Evolutionary conservation across 1,284 basidiomycete genomes (phyloP).

Genomic region (Porodaedalea pini): DNA sequence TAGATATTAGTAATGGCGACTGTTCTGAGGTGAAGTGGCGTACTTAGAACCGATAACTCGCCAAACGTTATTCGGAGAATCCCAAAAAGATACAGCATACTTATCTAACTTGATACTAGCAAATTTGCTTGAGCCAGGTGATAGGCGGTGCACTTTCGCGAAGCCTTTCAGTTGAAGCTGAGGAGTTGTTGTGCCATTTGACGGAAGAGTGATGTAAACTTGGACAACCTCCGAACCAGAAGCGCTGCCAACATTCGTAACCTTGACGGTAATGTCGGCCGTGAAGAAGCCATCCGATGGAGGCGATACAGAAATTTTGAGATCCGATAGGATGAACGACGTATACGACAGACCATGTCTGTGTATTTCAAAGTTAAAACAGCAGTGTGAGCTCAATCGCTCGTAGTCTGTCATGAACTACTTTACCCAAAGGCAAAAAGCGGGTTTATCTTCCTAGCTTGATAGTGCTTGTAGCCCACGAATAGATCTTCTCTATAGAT

Average conservation of each 20-base stretch:
- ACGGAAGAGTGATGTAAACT: constrained; percentile 59
- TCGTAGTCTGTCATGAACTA: neutral
- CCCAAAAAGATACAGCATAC: constrained; percentile 58
- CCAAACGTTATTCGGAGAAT: constrained; percentile 42
- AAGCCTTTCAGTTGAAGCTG: constrained; percentile 58
- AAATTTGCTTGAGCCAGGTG: constrained; percentile 38
- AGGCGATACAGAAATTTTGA: constrained; percentile 35
- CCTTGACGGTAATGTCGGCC: constrained; percentile 40
- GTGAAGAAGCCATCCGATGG: constrained; percentile 33
- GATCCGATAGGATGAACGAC: constrained; percentile 52
- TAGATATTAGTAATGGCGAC: neutral
- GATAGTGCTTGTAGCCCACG: constrained; percentile 72
- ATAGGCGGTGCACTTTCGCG: constrained; percentile 48
- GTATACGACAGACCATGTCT: constrained; percentile 74
- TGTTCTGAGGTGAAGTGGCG: neutral
- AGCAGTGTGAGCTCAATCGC: neutral
- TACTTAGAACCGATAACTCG: constrained; percentile 30
- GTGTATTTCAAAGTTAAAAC: constrained; percentile 16
- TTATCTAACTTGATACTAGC: constrained; percentile 54
- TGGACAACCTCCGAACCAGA: constrained; percentile 66
- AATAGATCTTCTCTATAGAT: constrained; percentile 64
- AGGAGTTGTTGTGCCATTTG: constrained; percentile 52
- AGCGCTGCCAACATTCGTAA: constrained; percentile 55
- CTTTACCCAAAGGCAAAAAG: constrained; percentile 68
- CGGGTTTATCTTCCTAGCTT: constrained; percentile 51